These are phyloP conservation scores for Orbilia quercus DNA, from an alignment of 2,329 filamentous ascomycete species.

Conservation along the genomic window DNA sequence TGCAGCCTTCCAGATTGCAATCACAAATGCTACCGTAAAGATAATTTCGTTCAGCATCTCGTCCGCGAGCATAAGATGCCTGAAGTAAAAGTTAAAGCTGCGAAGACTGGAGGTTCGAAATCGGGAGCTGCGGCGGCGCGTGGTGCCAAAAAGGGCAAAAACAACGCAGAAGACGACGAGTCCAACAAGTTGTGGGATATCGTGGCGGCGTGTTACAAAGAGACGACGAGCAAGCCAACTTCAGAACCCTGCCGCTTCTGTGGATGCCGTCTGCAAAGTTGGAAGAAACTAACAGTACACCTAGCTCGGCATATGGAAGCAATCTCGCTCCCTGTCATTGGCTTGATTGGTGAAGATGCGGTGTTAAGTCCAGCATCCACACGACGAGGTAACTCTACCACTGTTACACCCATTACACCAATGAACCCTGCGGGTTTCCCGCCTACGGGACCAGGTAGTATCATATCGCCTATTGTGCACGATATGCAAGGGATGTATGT, in stretches of 20 bases:
- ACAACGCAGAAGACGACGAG: constrained; percentile 61
- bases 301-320: constrained; percentile 94
- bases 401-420: constrained; percentile 52
- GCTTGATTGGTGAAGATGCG: constrained; percentile 65
- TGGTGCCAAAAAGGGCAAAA: constrained; percentile 59
- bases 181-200: constrained; percentile 78
- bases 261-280: constrained; percentile 79
- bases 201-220: constrained; percentile 79
- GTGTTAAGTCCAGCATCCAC: constrained; percentile 60
- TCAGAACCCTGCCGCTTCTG: constrained; percentile 90
- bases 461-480: constrained; percentile 39
- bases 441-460: constrained; percentile 29
- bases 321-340: constrained; percentile 82
- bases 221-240: constrained; percentile 73
- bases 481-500: constrained; percentile 50
- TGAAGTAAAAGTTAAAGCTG: constrained; percentile 83
- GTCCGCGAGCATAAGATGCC: constrained; percentile 88
- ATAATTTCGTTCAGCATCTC: constrained; percentile 93
- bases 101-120: constrained; percentile 69
- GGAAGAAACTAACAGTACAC: constrained; percentile 95
- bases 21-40: constrained; percentile 85
- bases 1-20: constrained; percentile 83
- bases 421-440: constrained; percentile 45
- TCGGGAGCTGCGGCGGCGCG: constrained; percentile 29
- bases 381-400: constrained; percentile 48